Evolutionary conservation across 2,329 filamentous ascomycete species (phyloP), one percentile per base, ranked within the genome.

Genomic region (Trichoderma sp.): DNA sequence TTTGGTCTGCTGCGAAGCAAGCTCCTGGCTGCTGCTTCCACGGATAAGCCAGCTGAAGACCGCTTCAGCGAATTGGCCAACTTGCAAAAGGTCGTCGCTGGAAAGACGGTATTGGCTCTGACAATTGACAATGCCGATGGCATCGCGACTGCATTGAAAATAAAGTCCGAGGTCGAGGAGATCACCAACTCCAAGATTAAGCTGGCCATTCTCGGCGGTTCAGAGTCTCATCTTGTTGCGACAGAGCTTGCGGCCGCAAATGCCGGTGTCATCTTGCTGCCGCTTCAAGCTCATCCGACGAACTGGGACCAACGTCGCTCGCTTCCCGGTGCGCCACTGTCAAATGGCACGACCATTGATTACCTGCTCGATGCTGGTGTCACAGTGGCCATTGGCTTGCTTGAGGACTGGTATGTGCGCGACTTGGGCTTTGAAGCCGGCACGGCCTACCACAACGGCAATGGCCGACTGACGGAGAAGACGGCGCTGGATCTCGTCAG

Each of bases 281-380:
- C 88, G 1, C 75, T 89, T 13, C 84, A 87, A 70, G 83, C 86
- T 0, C 87, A 85, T 72, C 81, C 83, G 2, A 76, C 74, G 3
- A 76, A 74, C 0, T 91, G 89, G 89, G 87, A 90, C 70, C 80
- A 89, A 76, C 84, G 87, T 0, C 84, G 88, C 2, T 84, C 86
- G 0, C 79, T 91, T 12, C 84, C 87, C 0, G 89, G 89, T 1
- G 88, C 89, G 5, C 89, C 89, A 1, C 80, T 91, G 0, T 89
- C 88, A 0, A 89, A 90, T 71, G 87, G 88, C 29, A 90, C 89
- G 1, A 83, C 83, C 0, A 78, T 89, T 5, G 87, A 90, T 69
- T 76, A 73, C 13, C 81, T 91, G 1, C 71, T 89, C 0, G 82
- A 83, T 8, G 88, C 87, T 0, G 88, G 88, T 2, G 88, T 90